Evolutionary conservation across 179 eudicot species (phyloP), one percentile per base, ranked within the genome.

Genomic region (Actinidia arguta): DNA sequence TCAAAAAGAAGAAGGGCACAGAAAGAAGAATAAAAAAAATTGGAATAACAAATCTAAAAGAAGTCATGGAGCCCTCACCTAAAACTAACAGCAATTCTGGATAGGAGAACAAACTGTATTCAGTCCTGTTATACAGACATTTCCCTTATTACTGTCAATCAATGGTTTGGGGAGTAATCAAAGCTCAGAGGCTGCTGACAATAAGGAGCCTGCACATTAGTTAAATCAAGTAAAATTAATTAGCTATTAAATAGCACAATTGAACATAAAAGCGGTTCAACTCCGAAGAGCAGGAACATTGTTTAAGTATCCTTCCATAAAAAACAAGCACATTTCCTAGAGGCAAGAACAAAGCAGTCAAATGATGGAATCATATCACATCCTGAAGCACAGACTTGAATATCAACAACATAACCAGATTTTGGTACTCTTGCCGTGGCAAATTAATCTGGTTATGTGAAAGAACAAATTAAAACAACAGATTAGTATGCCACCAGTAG

Each of bases 141-240:
- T 61, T 24, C 42, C 80, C 47, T 4, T 63, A 73, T 4, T 39
- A 52, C 18, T 54, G 66, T 14, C 69, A 10, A 44, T 84, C 81
- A 89, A 76, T 80, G 92, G 85, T 86, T 87, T 85, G 90, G 98
- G 48, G 91, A 84, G 86, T 92, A 93, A 87, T 90, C 95, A 76
- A 94, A 94, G 87, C 93, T 91, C 61, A 93, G 90, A 86, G 97
- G 92, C 83, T 88, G 97, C 89, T 94, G 98, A 83, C 88, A 87
- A 87, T 88, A 88, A 13, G 98, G 98, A 11, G 92, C 92, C 97
- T 95, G 92, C 92, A 87, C 77, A 74, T 51, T 24, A 78, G 50
- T 68, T 62, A 18, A 64, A 68, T 71, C 8, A 31, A 20, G 66
- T 39, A 42, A 67, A 76, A 68, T 27, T n/a, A 54, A 13, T 14